These are phyloP conservation scores for Pythium plurisporium DNA, from an alignment of 352 stramenopile genomes.

Conservation along the genomic window DNA sequence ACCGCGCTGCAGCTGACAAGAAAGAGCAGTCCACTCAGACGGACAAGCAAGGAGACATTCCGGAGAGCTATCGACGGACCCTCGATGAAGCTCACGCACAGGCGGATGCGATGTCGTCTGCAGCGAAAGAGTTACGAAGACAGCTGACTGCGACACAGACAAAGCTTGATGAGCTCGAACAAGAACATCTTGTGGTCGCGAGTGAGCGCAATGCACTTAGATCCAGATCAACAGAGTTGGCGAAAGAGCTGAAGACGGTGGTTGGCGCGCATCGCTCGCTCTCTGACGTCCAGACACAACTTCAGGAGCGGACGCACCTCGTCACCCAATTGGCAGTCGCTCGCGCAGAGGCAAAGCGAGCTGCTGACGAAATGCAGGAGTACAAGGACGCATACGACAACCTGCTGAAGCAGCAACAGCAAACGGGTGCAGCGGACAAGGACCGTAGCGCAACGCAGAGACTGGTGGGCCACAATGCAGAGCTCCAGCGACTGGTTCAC, in stretches of 20 bases:
- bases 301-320: constrained; percentile 57
- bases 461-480: constrained; percentile 54
- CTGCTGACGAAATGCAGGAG: constrained; percentile 49
- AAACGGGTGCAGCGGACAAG: constrained; percentile 46
- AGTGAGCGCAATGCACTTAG: constrained; percentile 64
- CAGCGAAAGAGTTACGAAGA: constrained; percentile 37
- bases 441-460: constrained; percentile 54
- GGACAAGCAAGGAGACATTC: constrained; percentile 25
- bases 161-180: constrained; percentile 28
- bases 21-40: constrained; percentile 44
- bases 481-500: constrained; percentile 68
- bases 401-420: constrained; percentile 37
- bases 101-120: constrained; percentile 14
- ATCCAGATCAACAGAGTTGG: constrained; percentile 41
- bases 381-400: constrained; percentile 53
- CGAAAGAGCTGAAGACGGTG: constrained; percentile 55
- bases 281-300: constrained; percentile 44
- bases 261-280: constrained; percentile 45
- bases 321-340: constrained; percentile 43
- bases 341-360: constrained; percentile 51
- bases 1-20: constrained; percentile 19
- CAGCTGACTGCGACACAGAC: constrained; percentile 31
- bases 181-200: constrained; percentile 21
- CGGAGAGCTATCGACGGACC: constrained; percentile 24
- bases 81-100: constrained; percentile 22